phyloP scores from a whole-genome alignment of 2,329 filamentous ascomycete genomes.

The Sarocladium brachiariae region DNA sequence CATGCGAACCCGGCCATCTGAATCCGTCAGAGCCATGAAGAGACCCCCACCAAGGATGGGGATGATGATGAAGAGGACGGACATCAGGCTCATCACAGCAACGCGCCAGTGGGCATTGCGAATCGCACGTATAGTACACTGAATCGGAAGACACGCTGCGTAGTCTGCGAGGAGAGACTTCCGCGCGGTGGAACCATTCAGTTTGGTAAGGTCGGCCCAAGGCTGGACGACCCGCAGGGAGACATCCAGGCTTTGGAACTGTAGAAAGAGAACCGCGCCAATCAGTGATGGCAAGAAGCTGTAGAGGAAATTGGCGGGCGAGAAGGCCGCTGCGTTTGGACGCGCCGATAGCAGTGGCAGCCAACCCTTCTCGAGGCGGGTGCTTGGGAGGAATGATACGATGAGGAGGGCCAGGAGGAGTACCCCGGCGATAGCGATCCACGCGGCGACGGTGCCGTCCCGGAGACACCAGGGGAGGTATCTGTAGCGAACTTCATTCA shows the following conservation, averaged over 20 bases:
- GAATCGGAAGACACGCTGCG: constrained; percentile 54
- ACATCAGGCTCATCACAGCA: constrained; percentile 53
- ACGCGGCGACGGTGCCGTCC: constrained; percentile 57
- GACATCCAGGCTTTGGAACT: constrained; percentile 61
- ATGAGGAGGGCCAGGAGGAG: constrained; percentile 66
- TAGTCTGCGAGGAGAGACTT: constrained; percentile 65
- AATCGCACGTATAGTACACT: constrained; percentile 50
- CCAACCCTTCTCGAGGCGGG: constrained; percentile 63
- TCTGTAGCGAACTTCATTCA: constrained; percentile 34
- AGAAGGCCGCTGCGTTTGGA: constrained; percentile 62
- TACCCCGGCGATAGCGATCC: constrained; percentile 51
- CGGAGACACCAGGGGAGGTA: constrained; percentile 74
- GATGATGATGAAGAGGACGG: constrained; percentile 52
- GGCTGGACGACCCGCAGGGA: constrained; percentile 60
- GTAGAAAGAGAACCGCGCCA: constrained; percentile 59
- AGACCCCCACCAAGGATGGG: constrained; percentile 63
- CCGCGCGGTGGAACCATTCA: constrained; percentile 54
- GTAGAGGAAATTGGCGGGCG: constrained; percentile 82
- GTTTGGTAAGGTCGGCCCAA: constrained; percentile 54
- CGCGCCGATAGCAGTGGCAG: constrained; percentile 57
- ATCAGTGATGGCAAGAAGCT: constrained; percentile 65
- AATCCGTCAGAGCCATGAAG: constrained; percentile 65
- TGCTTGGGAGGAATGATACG: constrained; percentile 69
- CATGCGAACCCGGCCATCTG: constrained; percentile 49
- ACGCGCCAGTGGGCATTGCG: constrained; percentile 59